A percentile compares a stretch with the other conserved stretches of the same genome.
phyloP scores from a whole-genome alignment of 768 basidiomycete species.

The Suillus lakei region DNA sequence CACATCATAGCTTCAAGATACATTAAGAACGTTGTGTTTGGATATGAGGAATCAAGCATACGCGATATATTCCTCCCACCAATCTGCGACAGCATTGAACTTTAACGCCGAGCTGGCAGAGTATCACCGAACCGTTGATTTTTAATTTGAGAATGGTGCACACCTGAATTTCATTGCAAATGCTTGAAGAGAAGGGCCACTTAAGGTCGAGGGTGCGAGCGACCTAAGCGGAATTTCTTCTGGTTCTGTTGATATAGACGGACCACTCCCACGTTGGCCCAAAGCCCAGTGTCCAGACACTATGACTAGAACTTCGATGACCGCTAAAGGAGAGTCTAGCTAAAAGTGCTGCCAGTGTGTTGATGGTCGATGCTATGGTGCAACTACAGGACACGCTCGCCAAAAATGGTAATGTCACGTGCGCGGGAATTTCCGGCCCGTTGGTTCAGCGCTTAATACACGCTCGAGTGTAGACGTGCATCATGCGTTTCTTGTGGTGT shows the following conservation, averaged over 20 bases:
- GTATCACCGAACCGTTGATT: not conserved
- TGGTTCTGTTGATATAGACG: constrained; percentile 7
- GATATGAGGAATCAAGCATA: constrained; percentile 42
- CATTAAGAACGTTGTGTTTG: not conserved
- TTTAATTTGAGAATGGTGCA: not conserved
- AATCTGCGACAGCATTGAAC: constrained; percentile 90
- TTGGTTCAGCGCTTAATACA: not conserved
- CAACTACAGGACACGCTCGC: not conserved
- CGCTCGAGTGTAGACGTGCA: not conserved
- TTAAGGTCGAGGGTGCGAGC: constrained; percentile 2
- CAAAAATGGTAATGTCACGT: not conserved
- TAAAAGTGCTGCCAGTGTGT: no score
- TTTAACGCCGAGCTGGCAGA: constrained; percentile 74
- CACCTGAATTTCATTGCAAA: constrained; percentile 43
- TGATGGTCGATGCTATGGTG: not conserved
- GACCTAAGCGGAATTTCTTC: constrained; percentile 34
- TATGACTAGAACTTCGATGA: not conserved
- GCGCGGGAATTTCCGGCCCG: not conserved
- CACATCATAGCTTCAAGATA: constrained; percentile 68
- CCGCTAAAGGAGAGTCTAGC: not conserved
- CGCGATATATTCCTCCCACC: constrained; percentile 94
- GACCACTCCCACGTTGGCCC: not conserved
- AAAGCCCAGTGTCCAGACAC: constrained; percentile 5
- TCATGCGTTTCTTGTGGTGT: not conserved
- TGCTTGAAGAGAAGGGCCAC: constrained; percentile 6